phyloP scores from a whole-genome alignment of 2,329 filamentous ascomycete genomes.

The Berkeleyomyces rouxiae region DNA sequence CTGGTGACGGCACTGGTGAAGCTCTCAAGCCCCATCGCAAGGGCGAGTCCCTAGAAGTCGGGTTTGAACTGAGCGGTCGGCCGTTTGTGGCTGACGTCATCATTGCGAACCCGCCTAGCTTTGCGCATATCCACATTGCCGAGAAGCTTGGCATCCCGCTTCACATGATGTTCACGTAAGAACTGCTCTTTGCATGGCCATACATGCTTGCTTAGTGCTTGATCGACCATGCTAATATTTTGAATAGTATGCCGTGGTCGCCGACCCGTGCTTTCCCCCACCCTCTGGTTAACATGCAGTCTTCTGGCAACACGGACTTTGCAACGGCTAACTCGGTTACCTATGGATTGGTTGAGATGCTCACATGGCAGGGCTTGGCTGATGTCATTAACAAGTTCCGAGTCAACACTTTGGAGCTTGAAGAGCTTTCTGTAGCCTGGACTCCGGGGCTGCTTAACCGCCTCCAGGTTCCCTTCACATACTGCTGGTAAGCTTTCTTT shows the following conservation, averaged over 20 bases:
- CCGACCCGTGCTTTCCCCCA: constrained; percentile 75
- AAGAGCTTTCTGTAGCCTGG: constrained; percentile 64
- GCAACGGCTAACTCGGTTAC: constrained; percentile 69
- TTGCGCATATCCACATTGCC: constrained; percentile 58
- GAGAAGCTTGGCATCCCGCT: constrained; percentile 59
- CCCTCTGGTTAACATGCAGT: constrained; percentile 66
- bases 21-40: constrained; percentile 29
- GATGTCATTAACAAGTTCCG: constrained; percentile 84
- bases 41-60: constrained; percentile 33
- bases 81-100: constrained; percentile 76
- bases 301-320: constrained; percentile 51
- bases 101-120: constrained; percentile 63
- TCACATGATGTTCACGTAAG: constrained; percentile 81
- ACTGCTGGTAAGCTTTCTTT: constrained; percentile 48
- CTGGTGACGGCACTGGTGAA: constrained; percentile 46
- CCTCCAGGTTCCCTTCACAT: constrained; percentile 68
- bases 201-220: background rate
- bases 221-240: constrained; percentile 22
- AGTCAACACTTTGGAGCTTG: constrained; percentile 54
- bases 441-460: constrained; percentile 65
- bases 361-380: constrained; percentile 84
- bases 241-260: constrained; percentile 79
- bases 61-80: constrained; percentile 24
- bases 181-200: constrained; percentile 14
- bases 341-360: constrained; percentile 73